A percentile compares a stretch with the other conserved stretches of the same genome.
Conservation (phyloP, 768 basidiomycete genomes). For the Hericium erinaceus region DNA sequence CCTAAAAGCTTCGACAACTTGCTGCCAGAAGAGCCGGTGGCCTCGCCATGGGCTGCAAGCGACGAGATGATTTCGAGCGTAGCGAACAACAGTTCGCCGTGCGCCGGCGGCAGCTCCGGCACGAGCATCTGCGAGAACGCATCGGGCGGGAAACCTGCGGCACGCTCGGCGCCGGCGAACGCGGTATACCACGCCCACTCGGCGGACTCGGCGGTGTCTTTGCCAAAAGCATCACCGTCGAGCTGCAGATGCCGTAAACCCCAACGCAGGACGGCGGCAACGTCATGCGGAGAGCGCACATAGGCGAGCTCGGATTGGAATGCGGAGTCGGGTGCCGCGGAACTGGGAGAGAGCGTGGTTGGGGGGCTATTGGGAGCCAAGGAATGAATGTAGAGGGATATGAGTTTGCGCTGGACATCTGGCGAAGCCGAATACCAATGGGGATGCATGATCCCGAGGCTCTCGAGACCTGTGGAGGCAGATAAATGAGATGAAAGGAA, state of each 20-base stretch:
- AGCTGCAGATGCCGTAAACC: conserved; percentile 65
- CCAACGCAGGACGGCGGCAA: conserved; percentile 78
- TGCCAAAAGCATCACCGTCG: conserved; percentile 51
- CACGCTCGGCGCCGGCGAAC: conserved; percentile 53
- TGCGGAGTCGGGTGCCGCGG: conserved; percentile 34
- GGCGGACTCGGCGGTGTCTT: conserved; percentile 20
- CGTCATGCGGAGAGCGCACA: conserved; percentile 63
- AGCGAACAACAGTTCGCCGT: conserved; percentile 47
- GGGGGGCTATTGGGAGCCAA: conserved; percentile 37
- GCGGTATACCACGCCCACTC: conserved; percentile 55
- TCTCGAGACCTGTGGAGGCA: conserved; percentile 53
- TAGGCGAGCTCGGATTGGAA: conserved; percentile 61
- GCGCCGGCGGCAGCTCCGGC: conserved; percentile 49
- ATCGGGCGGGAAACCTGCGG: conserved; percentile 47
- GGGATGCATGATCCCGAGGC: conserved; percentile 77
- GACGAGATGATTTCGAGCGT: conserved; percentile 58
- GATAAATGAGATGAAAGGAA: conserved; percentile 4
- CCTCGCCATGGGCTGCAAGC: conserved; percentile 63
- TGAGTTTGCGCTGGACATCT: conserved; percentile 55
- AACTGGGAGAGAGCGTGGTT: conserved; percentile 42
- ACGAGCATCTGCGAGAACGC: conserved; percentile 55
- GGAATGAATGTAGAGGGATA: conserved; percentile 65
- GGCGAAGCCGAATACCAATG: conserved; percentile 75
- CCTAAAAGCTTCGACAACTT: conserved; percentile 68
- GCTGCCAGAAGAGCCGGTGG: conserved; percentile 68